Evolutionary conservation across 768 basidiomycete species (phyloP).

Genomic region (Boletus vermiculosoides): DNA sequence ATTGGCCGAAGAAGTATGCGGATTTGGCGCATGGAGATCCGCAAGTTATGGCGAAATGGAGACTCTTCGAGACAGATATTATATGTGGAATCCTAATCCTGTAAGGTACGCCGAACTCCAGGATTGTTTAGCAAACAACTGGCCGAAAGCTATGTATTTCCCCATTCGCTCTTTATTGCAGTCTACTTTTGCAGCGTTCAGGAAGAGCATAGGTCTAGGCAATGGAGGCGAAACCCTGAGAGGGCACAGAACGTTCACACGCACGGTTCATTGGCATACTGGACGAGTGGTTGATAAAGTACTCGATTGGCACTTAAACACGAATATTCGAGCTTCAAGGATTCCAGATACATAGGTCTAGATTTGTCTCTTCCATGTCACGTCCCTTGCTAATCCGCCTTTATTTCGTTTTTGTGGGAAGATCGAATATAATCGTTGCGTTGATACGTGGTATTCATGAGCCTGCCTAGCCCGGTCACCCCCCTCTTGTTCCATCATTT

Average conservation of each 20-base stretch:
- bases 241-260: not conserved
- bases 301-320: not conserved
- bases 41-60: too few relatives aligned
- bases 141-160: too few relatives aligned
- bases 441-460: not conserved
- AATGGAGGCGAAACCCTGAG: too few relatives aligned
- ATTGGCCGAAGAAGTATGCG: constrained; percentile 5
- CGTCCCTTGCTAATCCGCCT: not conserved
- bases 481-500: too few relatives aligned
- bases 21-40: constrained; percentile 1
- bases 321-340: not conserved
- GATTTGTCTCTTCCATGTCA: not conserved
- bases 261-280: not conserved
- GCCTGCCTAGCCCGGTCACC: not conserved
- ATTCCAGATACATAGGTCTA: not conserved
- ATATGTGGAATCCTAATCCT: too few relatives aligned
- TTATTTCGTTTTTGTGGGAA: not conserved
- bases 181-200: too few relatives aligned
- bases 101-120: too few relatives aligned
- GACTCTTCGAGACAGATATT: too few relatives aligned
- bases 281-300: not conserved
- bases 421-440: not conserved
- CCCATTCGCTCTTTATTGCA: too few relatives aligned
- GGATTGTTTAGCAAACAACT: too few relatives aligned
- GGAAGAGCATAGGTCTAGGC: too few relatives aligned